A percentile compares a stretch with the other conserved stretches of the same genome.
Conservation (phyloP, 331 rosid species). For the Quercus tomentella region DNA sequence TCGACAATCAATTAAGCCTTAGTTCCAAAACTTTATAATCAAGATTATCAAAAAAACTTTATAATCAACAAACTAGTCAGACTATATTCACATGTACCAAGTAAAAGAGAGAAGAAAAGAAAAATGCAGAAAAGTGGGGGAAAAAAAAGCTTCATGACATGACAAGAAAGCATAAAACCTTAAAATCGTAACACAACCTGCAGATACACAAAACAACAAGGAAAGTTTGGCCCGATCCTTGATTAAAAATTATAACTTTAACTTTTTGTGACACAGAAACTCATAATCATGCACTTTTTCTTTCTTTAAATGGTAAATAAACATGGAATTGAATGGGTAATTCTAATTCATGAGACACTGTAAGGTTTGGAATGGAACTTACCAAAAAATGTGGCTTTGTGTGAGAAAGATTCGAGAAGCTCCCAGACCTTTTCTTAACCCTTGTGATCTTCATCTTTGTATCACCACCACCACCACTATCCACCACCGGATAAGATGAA, state of each 20-base stretch:
- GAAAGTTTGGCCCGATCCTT: too few species aligned
- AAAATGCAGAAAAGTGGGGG: not conserved
- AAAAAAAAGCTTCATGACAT: not conserved
- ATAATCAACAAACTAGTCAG: too few species aligned
- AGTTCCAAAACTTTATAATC: too few species aligned
- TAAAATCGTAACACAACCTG: too few species aligned
- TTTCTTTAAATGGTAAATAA: not conserved
- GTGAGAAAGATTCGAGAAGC: constrained; percentile 27
- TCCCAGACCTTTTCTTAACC: constrained; percentile 21
- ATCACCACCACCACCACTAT: not conserved
- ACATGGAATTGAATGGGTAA: not conserved
- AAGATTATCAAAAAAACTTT: too few species aligned
- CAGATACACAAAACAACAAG: too few species aligned
- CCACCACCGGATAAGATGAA: constrained; percentile 1
- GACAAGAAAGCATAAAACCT: not conserved
- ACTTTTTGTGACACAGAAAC: not conserved
- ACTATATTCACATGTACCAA: too few species aligned
- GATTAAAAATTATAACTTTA: too few species aligned
- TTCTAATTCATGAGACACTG: not conserved
- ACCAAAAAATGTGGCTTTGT: constrained; percentile 61
- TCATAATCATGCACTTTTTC: not conserved
- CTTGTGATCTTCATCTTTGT: constrained; percentile 40
- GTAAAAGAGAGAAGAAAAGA: too few species aligned
- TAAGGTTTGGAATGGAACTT: constrained; percentile 5
- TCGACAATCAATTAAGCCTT: too few species aligned